phyloP scores from a whole-genome alignment of 768 basidiomycete genomes.

The Clitopilus hobsonii region DNA sequence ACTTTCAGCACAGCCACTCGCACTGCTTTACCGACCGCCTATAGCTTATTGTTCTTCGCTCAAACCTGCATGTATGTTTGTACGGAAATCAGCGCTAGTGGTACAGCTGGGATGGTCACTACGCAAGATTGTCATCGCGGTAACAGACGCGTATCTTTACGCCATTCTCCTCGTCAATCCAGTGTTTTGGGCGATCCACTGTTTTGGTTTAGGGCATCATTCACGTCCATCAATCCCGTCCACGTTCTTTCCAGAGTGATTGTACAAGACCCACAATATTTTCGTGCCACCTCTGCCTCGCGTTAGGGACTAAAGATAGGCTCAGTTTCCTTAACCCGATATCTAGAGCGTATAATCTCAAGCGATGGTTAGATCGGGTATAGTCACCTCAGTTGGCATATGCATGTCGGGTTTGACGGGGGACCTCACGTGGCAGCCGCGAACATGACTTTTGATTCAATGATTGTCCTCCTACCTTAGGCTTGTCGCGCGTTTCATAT shows the following conservation, averaged over 20 bases:
- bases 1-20: slow-evolving; percentile 15
- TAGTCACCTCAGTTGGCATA: neutral
- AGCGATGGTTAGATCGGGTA: neutral
- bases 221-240: neutral
- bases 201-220: slow-evolving; percentile 13
- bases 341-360: neutral
- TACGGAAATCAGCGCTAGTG: neutral
- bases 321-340: neutral
- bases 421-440: neutral
- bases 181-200: slow-evolving; percentile 18
- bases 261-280: too few relatives aligned
- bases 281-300: too few relatives aligned
- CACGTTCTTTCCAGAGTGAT: neutral
- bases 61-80: neutral
- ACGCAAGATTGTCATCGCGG: neutral
- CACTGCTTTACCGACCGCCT: neutral
- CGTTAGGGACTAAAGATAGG: too few relatives aligned
- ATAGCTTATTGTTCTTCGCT: too few relatives aligned
- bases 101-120: neutral
- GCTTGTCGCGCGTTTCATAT: neutral
- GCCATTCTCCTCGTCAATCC: slow-evolving; percentile 11
- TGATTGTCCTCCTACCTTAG: neutral
- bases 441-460: neutral
- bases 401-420: neutral
- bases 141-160: neutral